Conservation (phyloP, 108 stramenopile genomes). For the Tribonema minus region DNA sequence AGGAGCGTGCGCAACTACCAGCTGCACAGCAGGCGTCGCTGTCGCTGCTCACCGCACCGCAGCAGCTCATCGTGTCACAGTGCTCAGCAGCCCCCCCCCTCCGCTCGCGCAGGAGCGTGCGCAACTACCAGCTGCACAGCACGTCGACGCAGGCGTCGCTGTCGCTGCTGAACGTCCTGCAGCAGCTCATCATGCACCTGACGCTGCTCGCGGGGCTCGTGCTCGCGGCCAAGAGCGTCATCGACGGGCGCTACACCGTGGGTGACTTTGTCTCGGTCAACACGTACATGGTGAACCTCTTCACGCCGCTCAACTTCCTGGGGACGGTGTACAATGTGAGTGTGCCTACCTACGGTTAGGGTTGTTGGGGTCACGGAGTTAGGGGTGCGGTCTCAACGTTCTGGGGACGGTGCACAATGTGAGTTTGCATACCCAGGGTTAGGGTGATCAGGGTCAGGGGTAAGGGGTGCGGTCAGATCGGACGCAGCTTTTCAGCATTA, state of each 20-base stretch:
- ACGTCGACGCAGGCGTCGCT: constrained; percentile 78
- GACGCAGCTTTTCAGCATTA: too few species aligned
- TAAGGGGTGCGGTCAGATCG: too few species aligned
- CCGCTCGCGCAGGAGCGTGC: constrained; percentile 56
- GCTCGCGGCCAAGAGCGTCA: constrained; percentile 63
- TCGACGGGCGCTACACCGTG: constrained; percentile 61
- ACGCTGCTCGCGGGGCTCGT: constrained; percentile 71
- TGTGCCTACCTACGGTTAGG: too few species aligned
- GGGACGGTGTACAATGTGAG: constrained; percentile 61
- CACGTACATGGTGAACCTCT: constrained; percentile 73
- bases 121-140: constrained; percentile 68
- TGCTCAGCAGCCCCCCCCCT: too few species aligned
- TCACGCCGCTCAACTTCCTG: constrained; percentile 88
- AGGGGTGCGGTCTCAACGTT: too few species aligned
- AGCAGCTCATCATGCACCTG: constrained; percentile 74
- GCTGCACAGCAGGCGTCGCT: too few species aligned
- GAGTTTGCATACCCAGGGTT: too few species aligned
- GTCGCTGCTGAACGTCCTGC: constrained; percentile 77
- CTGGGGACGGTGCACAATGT: constrained; percentile 1
- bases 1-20: constrained; percentile 69
- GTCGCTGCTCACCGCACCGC: too few species aligned
- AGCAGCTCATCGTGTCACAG: too few species aligned
- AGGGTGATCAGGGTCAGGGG: too few species aligned
- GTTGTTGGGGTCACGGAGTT: too few species aligned
- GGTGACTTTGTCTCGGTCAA: constrained; percentile 92